Evolutionary conservation across 1,284 basidiomycete genomes (phyloP).

Genomic region (Irpex sp.): DNA sequence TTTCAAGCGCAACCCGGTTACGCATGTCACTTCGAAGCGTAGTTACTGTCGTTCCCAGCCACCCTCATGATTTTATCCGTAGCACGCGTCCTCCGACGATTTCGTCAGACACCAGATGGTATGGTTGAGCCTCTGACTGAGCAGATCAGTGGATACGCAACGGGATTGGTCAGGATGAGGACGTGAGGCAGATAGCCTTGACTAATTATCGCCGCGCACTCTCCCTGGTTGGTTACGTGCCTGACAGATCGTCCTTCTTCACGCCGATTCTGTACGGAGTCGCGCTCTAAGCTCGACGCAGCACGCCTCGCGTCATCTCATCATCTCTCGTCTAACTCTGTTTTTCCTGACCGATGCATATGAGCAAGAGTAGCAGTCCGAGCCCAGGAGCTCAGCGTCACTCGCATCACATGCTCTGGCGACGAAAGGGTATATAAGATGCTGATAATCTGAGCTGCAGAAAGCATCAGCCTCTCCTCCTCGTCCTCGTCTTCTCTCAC

Average conservation of each 20-base stretch:
- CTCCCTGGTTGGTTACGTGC: neutral
- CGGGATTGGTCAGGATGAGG: neutral
- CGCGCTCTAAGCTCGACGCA: neutral
- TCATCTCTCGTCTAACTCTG: neutral
- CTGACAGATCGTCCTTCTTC: neutral
- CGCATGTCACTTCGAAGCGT: too few species aligned
- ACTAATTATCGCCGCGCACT: neutral
- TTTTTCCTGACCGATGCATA: too few species aligned
- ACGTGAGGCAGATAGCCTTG: neutral
- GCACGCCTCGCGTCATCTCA: neutral
- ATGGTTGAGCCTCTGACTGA: neutral
- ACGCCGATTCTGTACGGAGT: neutral
- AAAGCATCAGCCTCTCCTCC: neutral
- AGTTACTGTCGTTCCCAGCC: too few species aligned
- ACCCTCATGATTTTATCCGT: too few species aligned
- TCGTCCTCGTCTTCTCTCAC: neutral
- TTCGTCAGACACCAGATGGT: neutral
- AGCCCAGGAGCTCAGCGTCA: neutral
- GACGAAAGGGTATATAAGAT: neutral
- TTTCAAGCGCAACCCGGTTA: neutral
- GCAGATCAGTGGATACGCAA: neutral
- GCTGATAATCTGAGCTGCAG: neutral
- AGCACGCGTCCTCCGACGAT: neutral
- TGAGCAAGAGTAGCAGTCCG: neutral
- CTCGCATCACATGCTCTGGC: neutral